These are phyloP conservation scores for Coccomyxa subellipsoidea DNA, from an alignment of 163 green algal genomes.

Conservation along the genomic window DNA sequence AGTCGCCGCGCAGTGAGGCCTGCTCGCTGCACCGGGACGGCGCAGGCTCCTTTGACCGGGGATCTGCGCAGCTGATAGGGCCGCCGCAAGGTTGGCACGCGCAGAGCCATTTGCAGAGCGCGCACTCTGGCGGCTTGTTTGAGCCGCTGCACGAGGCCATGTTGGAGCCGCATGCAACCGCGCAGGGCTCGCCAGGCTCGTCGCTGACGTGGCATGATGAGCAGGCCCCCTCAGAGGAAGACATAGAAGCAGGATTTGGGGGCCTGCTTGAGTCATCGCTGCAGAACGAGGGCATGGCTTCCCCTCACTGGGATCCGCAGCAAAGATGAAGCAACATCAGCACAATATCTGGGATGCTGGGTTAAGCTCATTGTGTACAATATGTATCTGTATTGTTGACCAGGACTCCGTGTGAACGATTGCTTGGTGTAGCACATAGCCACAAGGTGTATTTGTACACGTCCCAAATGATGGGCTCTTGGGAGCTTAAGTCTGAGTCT, in stretches of 20 bases:
- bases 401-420: no score
- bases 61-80: neutral
- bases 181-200: neutral
- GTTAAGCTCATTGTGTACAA: no score
- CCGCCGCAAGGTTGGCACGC: neutral
- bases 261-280: neutral
- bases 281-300: neutral
- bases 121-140: neutral
- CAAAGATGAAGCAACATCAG: no score
- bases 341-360: no score
- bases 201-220: neutral
- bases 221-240: neutral
- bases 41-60: neutral
- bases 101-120: neutral
- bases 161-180: neutral
- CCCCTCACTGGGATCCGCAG: neutral
- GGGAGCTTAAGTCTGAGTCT: no score
- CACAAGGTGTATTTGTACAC: no score
- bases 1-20: no score
- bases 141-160: neutral
- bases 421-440: no score
- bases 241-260: neutral
- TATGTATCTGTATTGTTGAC: no score
- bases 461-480: no score
- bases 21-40: no score